Percentiles rank a stretch among this genome's conserved stretches.
Conservation (phyloP, 1,284 basidiomycete species). For the Ceraceosorus guamensis region DNA sequence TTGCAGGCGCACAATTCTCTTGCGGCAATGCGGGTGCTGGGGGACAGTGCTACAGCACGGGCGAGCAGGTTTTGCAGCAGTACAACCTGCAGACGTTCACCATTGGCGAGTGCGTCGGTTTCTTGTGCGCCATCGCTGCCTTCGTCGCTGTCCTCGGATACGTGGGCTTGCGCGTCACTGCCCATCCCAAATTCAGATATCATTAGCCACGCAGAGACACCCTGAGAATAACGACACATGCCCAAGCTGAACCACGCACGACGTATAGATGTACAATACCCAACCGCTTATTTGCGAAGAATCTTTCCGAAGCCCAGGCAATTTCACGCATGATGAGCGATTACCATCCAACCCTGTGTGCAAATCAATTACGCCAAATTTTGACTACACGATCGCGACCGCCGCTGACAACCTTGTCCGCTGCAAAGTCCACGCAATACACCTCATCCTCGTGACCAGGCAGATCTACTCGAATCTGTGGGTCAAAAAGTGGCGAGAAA, state of each 20-base stretch:
- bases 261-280: no score
- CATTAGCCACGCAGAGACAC: no score
- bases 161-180: constrained; percentile 10
- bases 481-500: background rate
- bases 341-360: no score
- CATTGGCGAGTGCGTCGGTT: constrained; percentile 28
- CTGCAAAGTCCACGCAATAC: constrained; percentile 71
- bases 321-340: no score
- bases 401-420: constrained; percentile 93
- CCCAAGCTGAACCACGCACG: no score
- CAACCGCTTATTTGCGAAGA: no score
- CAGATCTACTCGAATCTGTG: constrained; percentile 75
- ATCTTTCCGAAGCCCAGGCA: no score
- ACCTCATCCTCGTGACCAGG: constrained; percentile 97
- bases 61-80: constrained; percentile 25
- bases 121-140: constrained; percentile 21
- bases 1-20: constrained; percentile 15
- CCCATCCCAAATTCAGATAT: constrained; percentile 3
- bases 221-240: no score
- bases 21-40: constrained; percentile 3
- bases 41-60: constrained; percentile 27
- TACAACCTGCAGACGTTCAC: constrained; percentile 26
- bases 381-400: constrained; percentile 62
- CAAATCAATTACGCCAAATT: constrained; percentile 50
- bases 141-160: constrained; percentile 14